phyloP scores from a whole-genome alignment of 108 stramenopile species.

The Nitzschia inconspicua region DNA sequence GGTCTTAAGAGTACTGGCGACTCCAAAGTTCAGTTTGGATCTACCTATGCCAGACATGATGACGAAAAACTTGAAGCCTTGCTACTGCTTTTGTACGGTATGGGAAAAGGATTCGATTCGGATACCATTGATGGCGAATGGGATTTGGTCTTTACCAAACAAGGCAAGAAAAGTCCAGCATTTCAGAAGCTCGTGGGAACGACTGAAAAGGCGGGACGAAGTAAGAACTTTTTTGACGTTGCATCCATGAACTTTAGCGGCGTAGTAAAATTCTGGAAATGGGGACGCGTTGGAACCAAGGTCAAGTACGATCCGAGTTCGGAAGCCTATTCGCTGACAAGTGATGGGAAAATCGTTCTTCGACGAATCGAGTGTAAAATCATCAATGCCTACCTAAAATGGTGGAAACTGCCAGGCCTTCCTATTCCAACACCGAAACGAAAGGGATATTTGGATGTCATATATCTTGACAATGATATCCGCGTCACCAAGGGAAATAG shows the following conservation, averaged over 20 bases:
- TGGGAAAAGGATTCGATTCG: conserved; percentile 45
- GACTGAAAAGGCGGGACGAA: conserved; percentile 11
- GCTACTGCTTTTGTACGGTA: conserved; percentile 17
- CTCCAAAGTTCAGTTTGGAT: background rate
- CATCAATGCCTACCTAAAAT: conserved; percentile 35
- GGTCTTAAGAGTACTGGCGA: conserved; percentile 9
- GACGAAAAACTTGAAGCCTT: conserved; percentile 23
- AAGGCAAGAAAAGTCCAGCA: conserved; percentile 26
- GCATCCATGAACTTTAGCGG: conserved; percentile 21
- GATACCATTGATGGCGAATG: conserved; percentile 49
- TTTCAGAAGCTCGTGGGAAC: conserved; percentile 43
- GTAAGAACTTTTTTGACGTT: conserved; percentile 34
- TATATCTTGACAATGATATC: conserved; percentile 55
- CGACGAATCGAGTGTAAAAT: conserved; percentile 47
- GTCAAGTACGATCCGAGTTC: conserved; percentile 20
- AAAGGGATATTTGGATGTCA: conserved; percentile 45
- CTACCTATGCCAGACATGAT: background rate
- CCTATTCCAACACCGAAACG: conserved; percentile 8
- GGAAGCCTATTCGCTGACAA: conserved; percentile 13
- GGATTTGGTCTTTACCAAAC: conserved; percentile 25
- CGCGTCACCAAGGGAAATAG: conserved; percentile 47
- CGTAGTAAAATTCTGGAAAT: conserved; percentile 14
- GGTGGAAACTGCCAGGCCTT: conserved; percentile 31
- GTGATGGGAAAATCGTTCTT: conserved; percentile 38
- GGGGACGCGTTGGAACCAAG: conserved; percentile 7